Evolutionary conservation across 768 basidiomycete species (phyloP), one percentile per base, ranked within the genome.

Genomic region (Tylopilus cervinicoccineus): DNA sequence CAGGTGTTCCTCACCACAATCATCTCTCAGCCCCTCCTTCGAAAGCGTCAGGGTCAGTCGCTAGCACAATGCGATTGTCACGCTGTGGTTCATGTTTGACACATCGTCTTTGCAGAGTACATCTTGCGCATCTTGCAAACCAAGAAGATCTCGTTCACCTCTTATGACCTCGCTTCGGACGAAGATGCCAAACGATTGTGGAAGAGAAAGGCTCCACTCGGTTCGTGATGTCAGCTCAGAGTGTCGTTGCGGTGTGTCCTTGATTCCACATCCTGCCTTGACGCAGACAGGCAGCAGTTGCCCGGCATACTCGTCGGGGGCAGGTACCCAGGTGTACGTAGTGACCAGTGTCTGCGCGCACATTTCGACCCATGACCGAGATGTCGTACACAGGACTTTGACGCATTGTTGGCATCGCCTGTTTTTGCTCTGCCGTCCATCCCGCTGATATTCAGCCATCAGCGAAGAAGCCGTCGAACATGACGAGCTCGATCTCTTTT

Each of bases 391-490:
- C 49, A 90, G 88, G 78, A 80, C 36, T 86, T 88, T 62, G 66
- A 76, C 31, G 81, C 86, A 51, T 91, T 90, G 88, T 91, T 58
- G 63, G 85, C 60, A 48, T 45, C 40, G 17, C 52, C 31, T 31
- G 51, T 28, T 36, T 31, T 42, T 34, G 9, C 39, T 44, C 10
- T 20, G 14, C 32, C 13, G 34, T 41, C 45, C 34, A 45, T 26
- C 41, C 22, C 29, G 39, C 54, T 51, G 41, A 45, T 34, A 36
- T 56, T 46, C 33, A 37, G n/a, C 32, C 38, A 38, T 22, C 53
- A 91, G 88, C 54, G 91, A 92, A 71, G 86, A 88, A 57, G 88
- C 91, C 8, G 90, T 91, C 27, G 90, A 93, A 67, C 81, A 76
- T 59, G 78, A 72, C 51, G 86, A 88, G 53, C 79, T 92, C 20